Evolutionary conservation across 768 basidiomycete species (phyloP).

Genomic region (Boletellus ananas): DNA sequence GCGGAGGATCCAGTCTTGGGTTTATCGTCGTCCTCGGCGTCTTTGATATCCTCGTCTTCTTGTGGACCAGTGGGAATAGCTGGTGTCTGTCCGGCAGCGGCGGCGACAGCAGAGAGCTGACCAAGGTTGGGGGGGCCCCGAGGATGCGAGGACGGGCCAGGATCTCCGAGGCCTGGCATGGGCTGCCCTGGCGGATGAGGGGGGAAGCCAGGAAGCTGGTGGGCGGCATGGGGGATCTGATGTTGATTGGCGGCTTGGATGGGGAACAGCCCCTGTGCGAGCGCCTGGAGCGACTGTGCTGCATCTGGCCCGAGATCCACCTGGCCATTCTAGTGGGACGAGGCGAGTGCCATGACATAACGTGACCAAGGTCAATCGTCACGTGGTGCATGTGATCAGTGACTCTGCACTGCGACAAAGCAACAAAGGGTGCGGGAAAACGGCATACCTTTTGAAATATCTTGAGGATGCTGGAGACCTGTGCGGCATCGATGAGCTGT

Average conservation of each 20-base stretch:
- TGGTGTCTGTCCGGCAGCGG: slow-evolving; percentile 44
- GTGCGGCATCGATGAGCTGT: slow-evolving; percentile 43
- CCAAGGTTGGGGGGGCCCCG: slow-evolving; percentile 63
- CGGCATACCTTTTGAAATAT: slow-evolving; percentile 54
- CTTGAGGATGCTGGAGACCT: slow-evolving; percentile 58
- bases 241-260: slow-evolving; percentile 29
- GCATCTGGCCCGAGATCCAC: slow-evolving; percentile 59
- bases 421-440: too few species aligned
- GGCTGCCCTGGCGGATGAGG: neutral
- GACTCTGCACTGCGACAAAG: too few species aligned
- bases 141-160: slow-evolving; percentile 71
- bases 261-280: slow-evolving; percentile 41
- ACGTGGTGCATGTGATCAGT: slow-evolving; percentile 17
- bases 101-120: slow-evolving; percentile 46
- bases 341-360: slow-evolving; percentile 11
- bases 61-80: slow-evolving; percentile 14
- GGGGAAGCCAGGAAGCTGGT: slow-evolving; percentile 4
- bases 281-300: slow-evolving; percentile 53
- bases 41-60: slow-evolving; percentile 22
- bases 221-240: slow-evolving; percentile 24
- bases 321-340: slow-evolving; percentile 37
- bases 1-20: slow-evolving; percentile 22
- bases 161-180: slow-evolving; percentile 55
- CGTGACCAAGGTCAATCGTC: slow-evolving; percentile 22
- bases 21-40: slow-evolving; percentile 29